A percentile compares a stretch with the other conserved stretches of the same genome.
phyloP scores from a whole-genome alignment of 1,284 basidiomycete species.

The Boletus mariae region DNA sequence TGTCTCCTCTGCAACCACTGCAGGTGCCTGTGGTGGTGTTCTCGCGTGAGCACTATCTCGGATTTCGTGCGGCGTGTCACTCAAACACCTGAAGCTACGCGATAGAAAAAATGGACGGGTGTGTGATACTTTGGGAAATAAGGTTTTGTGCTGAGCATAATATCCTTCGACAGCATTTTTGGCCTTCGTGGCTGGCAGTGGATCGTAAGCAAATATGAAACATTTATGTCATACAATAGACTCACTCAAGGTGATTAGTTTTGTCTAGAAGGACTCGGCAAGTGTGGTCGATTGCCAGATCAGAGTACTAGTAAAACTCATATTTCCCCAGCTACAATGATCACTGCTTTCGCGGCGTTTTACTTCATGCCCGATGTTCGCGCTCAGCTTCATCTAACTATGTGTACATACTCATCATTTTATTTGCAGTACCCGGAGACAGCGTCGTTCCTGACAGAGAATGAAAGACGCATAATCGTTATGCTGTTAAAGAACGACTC shows the following conservation, averaged over 20 bases:
- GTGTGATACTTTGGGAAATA: neutral
- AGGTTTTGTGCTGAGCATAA: neutral
- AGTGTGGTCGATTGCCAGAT: neutral
- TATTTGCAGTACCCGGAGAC: slow-evolving; percentile 42
- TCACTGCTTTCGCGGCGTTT: slow-evolving; percentile 37
- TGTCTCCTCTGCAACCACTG: slow-evolving; percentile 53
- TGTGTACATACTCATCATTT: neutral
- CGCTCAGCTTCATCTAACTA: no score
- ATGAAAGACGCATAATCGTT: slow-evolving; percentile 35
- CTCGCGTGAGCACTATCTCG: slow-evolving; percentile 26
- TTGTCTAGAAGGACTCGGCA: slow-evolving; percentile 27
- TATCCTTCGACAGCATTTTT: slow-evolving; percentile 22
- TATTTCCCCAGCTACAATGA: slow-evolving; percentile 33
- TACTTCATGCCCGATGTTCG: slow-evolving; percentile 43
- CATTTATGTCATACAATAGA: neutral
- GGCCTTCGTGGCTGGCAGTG: slow-evolving; percentile 43
- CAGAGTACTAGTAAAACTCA: neutral
- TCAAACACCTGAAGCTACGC: slow-evolving; percentile 22
- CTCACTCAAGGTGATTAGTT: slow-evolving; percentile 19
- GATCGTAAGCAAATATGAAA: slow-evolving; percentile 39
- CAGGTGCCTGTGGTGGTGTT: slow-evolving; percentile 44
- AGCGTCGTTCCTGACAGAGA: slow-evolving; percentile 41
- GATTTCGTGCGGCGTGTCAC: neutral
- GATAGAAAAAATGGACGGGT: slow-evolving; percentile 39
- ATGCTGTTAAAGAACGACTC: slow-evolving; percentile 39